These are phyloP conservation scores for Colletotrichum viniferum DNA, from an alignment of 2,329 filamentous ascomycete species.

Conservation along the genomic window DNA sequence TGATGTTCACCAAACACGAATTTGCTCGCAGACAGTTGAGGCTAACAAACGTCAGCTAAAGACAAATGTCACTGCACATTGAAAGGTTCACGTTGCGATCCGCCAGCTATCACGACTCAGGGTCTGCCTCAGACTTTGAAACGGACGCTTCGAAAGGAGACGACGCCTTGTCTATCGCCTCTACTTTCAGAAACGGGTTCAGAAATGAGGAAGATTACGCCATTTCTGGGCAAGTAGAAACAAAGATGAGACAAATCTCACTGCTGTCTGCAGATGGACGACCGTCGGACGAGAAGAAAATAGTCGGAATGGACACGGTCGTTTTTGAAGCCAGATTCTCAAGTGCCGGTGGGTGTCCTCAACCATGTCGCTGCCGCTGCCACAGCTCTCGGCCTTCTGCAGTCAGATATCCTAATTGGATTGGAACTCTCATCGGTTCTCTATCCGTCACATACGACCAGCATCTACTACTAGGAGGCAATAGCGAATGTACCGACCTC, in stretches of 20 bases:
- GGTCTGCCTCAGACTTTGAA: no score
- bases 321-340: neutral
- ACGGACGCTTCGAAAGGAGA: neutral
- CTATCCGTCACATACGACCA: neutral
- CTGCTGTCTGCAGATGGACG: neutral
- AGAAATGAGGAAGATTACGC: no score
- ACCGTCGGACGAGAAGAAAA: neutral
- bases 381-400: neutral
- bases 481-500: neutral
- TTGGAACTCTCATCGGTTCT: neutral
- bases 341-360: neutral
- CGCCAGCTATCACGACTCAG: neutral
- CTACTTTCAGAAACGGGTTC: fast-evolving
- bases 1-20: neutral
- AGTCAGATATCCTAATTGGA: neutral
- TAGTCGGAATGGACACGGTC: neutral
- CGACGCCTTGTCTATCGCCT: neutral
- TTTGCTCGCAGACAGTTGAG: no score
- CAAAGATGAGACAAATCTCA: neutral
- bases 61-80: neutral
- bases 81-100: neutral
- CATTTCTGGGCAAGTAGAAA: neutral
- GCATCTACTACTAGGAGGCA: fast-evolving
- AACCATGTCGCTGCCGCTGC: neutral
- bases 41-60: neutral